Evolutionary conservation across 495 filamentous ascomycete species (phyloP), one percentile per base, ranked within the genome.

Genomic region (Aspergillus mulundensis): DNA sequence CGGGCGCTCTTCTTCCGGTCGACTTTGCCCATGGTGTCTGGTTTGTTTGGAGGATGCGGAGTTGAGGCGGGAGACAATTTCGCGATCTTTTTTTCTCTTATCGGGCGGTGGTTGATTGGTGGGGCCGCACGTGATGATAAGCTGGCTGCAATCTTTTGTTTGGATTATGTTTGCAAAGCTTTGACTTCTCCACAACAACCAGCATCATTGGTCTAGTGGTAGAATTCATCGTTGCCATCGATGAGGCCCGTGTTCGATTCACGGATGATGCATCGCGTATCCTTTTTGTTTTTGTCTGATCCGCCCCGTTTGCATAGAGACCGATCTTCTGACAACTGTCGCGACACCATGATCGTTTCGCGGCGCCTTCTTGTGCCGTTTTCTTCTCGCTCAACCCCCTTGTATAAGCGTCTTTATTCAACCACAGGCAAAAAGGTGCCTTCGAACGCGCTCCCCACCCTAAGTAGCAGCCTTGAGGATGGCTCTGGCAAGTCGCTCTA

Each of bases 141-240:
- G 48, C 24, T 6, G 32, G 11, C 6, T 36, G 32, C 3, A 3
- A 4, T 36, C 12, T 7, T 11, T 11, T 36, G 12, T 7, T 36
- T 15, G 11, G 11, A 7, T 11, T 10, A 7, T 36, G 25, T 7
- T 36, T 36, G 32, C 12, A 2, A 36, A 14, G 10, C 4, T 36
- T 36, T 36, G 12, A 11, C 7, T 7, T 10, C 2, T 36, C 12
- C 12, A 36, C 12, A 15, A 7, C 7, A 36, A 36, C 4, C 5
- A 70, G 76, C 76, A 77, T 77, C 73, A 77, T 75, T 79, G 77
- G 77, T 79, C 75, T 79, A 79, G 77, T 79, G 77, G 77, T 80
- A 80, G 74, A 80, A 80, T 80, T 78, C 77, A 68, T 80, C 77
- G 77, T 78, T 80, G 76, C 77, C 76, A 80, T 80, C 77, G 77